Evolutionary conservation across 192 early-diverging fungal genomes (phyloP), one percentile per base, ranked within the genome.

Genomic region (Spizellomyces punctatus): DNA sequence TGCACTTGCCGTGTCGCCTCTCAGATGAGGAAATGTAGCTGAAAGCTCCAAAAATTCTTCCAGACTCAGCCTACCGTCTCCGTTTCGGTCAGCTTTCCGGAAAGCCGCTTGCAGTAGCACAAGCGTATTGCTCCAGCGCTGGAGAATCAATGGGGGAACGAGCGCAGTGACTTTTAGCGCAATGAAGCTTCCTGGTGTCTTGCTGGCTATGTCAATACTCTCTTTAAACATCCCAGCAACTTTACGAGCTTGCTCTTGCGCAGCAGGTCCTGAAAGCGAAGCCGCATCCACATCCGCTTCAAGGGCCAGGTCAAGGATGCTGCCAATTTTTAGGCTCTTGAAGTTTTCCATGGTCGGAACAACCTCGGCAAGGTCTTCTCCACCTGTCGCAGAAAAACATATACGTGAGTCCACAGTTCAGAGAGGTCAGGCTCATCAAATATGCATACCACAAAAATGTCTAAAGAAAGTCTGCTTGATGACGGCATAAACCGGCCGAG

Each of bases 161-260:
- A 96, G 87, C 6, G 92, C 93, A 45, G 96, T 95, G 46, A 98
- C 75, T 75, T 98, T 98, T 75, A 92, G 73, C 9, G 96, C 96
- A 14, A 92, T 88, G 82, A 95, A 94, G 55, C 86, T 86, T 45
- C 88, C 86, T 0, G 88, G 83, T 58, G 86, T 81, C 75, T 83
- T 66, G 73, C 72, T 63, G 19, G 91, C 93, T 62, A 91, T 91
- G 42, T 90, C 78, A 74, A 94, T 86, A 68, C 89, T 88, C 50
- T 92, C 83, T 58, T 86, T 83, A 75, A 90, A 90, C 81, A 88
- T 79, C 42, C 82, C 78, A 8, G 88, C 83, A 66, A 93, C 83
- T 14, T 86, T 78, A 54, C 90, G 89, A 44, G 93, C 56, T 5
- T 68, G 63, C 17, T 79, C 71, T 45, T 78, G 74, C 6, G 81